Evolutionary conservation across 73 alveolate species (phyloP).

Genomic region (Blepharisma japonicum): DNA sequence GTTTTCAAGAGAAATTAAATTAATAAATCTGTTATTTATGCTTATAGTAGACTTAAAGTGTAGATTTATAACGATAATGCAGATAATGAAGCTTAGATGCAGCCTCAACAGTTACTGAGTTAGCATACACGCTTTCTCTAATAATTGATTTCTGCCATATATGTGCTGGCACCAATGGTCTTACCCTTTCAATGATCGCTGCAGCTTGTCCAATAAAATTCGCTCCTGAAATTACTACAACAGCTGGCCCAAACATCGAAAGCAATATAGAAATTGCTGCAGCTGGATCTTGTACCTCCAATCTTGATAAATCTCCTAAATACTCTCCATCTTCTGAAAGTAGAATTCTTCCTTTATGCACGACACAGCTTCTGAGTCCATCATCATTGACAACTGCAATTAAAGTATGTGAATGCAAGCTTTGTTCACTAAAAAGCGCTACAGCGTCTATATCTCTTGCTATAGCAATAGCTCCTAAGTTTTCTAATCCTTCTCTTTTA

Average conservation of each 20-base stretch:
- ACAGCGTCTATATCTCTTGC: conserved; percentile 17
- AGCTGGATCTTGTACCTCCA: neutral
- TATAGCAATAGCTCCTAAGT: conserved; percentile 2
- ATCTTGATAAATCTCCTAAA: conserved; percentile 1
- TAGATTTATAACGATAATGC: neutral
- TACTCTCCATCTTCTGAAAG: neutral
- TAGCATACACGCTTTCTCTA: conserved; percentile 8
- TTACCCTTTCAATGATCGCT: neutral
- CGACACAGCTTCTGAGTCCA: conserved; percentile 21
- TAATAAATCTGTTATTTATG: neutral
- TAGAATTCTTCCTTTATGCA: neutral
- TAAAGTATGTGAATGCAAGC: neutral
- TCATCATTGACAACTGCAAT: conserved; percentile 21
- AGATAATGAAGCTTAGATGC: conserved; percentile 20
- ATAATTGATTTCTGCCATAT: conserved; percentile 7
- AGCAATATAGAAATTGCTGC: neutral
- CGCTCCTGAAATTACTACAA: neutral
- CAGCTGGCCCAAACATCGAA: conserved; percentile 29
- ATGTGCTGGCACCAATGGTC: neutral
- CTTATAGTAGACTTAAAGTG: neutral
- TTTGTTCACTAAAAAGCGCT: conserved; percentile 5
- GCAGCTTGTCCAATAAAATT: neutral
- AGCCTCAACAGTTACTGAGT: neutral
- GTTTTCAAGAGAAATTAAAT: no score
- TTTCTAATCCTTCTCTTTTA: neutral